phyloP scores from a whole-genome alignment of 352 stramenopile species.

The Phytophthora pini region DNA sequence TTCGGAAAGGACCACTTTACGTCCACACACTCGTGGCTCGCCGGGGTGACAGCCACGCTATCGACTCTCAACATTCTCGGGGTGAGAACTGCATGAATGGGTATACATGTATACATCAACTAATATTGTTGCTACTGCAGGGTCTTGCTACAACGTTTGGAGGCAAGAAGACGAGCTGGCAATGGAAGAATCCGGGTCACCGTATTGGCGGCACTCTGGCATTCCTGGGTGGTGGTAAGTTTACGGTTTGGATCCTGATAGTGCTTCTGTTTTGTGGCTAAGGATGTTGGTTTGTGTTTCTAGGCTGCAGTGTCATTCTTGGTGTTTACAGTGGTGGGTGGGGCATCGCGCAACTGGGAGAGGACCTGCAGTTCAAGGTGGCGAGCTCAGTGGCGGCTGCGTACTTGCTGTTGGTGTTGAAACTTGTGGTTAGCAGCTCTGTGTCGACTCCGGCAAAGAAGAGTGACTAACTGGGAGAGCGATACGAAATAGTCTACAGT shows the following conservation, averaged over 20 bases:
- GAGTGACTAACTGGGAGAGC: slow-evolving; percentile 11
- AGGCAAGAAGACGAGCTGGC: slow-evolving; percentile 70
- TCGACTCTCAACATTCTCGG: slow-evolving; percentile 67
- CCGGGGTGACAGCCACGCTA: slow-evolving; percentile 45
- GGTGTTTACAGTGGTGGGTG: slow-evolving; percentile 65
- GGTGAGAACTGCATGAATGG: slow-evolving; percentile 26
- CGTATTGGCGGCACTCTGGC: slow-evolving; percentile 61
- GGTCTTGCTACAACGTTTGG: slow-evolving; percentile 61
- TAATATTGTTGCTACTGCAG: slow-evolving; percentile 22
- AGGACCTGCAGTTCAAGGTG: slow-evolving; percentile 58
- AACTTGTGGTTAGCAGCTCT: slow-evolving; percentile 26
- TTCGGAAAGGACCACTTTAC: slow-evolving; percentile 70
- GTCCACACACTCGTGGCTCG: slow-evolving; percentile 79
- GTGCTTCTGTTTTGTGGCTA: neutral
- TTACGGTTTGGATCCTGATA: too few species aligned
- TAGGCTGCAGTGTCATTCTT: slow-evolving; percentile 49
- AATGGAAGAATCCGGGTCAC: slow-evolving; percentile 75
- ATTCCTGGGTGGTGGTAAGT: slow-evolving; percentile 52
- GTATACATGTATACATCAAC: neutral
- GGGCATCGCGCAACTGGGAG: slow-evolving; percentile 50
- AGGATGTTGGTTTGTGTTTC: neutral
- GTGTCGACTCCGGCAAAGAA: slow-evolving; percentile 13
- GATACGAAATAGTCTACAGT: neutral
- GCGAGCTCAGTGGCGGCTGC: slow-evolving; percentile 42
- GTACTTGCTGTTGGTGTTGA: slow-evolving; percentile 58